Evolutionary conservation across 2,329 filamentous ascomycete genomes (phyloP).

Genomic region (Keithomyces neogunnii): DNA sequence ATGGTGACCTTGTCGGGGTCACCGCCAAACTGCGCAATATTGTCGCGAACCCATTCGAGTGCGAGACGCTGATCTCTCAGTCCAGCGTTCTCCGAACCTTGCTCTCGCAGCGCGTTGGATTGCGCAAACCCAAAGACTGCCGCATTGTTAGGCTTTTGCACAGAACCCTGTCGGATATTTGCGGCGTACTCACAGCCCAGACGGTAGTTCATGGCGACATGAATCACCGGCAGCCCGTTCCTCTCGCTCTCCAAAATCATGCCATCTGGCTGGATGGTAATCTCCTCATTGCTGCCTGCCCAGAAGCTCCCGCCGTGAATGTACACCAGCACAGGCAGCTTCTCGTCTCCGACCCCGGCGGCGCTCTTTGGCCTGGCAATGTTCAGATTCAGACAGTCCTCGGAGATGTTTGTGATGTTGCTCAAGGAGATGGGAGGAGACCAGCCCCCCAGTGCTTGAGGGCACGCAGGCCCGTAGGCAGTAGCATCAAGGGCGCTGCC

Average conservation of each 20-base stretch:
- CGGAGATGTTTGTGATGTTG: slow-evolving; percentile 28
- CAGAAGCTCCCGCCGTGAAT: slow-evolving; percentile 26
- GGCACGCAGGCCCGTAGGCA: slow-evolving; percentile 33
- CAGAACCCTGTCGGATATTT: background rate
- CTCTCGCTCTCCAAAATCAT: slow-evolving; percentile 36
- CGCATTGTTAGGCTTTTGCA: background rate
- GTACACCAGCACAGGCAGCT: slow-evolving; percentile 28
- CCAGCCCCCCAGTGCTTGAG: slow-evolving; percentile 27
- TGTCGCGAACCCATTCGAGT: slow-evolving; percentile 33
- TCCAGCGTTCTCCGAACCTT: slow-evolving; percentile 33
- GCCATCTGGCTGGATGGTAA: slow-evolving; percentile 31
- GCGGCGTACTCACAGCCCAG: slow-evolving; percentile 11
- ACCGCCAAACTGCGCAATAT: slow-evolving; percentile 41
- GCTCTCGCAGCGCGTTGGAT: slow-evolving; percentile 12
- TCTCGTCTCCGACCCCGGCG: slow-evolving; percentile 7
- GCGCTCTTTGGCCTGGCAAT: slow-evolving; percentile 21
- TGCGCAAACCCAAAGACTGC: slow-evolving; percentile 20
- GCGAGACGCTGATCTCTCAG: slow-evolving; percentile 43
- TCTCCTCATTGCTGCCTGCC: slow-evolving; percentile 21
- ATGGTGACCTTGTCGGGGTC: slow-evolving; percentile 33
- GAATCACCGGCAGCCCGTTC: slow-evolving; percentile 28
- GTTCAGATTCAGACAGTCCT: slow-evolving; percentile 27
- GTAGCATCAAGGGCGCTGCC: slow-evolving; percentile 29
- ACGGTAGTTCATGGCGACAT: slow-evolving; percentile 26
- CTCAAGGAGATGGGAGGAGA: slow-evolving; percentile 21